Conservation (phyloP, 495 filamentous ascomycete genomes). For the Saxispiralis lemnorum region DNA sequence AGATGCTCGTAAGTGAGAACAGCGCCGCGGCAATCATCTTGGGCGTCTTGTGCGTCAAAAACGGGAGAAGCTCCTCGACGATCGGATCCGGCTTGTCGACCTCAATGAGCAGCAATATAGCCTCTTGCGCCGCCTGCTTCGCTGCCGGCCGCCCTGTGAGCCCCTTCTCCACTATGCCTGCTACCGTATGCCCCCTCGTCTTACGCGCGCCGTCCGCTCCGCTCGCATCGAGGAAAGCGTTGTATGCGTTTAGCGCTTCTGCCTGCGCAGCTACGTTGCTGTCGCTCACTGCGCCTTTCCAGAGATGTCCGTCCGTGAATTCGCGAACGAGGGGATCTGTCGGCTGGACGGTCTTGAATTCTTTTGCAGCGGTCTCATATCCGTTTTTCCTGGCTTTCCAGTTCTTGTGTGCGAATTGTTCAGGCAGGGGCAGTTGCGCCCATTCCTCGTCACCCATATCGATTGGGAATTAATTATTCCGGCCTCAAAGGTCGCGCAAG, state of each 20-base stretch:
- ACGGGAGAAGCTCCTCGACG: conserved; percentile 77
- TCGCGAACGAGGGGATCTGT: conserved; percentile 68
- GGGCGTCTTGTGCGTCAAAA: conserved; percentile 76
- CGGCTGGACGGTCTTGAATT: conserved; percentile 73
- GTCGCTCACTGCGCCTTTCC: conserved; percentile 84
- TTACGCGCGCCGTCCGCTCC: conserved; percentile 25
- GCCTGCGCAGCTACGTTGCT: conserved; percentile 96
- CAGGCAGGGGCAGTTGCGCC: conserved; percentile 58
- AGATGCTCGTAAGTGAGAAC: conserved; percentile 61
- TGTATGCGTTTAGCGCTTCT: conserved; percentile 49
- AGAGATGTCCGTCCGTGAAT: conserved; percentile 69
- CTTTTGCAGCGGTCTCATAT: conserved; percentile 79
- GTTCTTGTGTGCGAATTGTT: conserved; percentile 79
- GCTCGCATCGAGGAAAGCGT: conserved; percentile 15
- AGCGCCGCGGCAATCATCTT: conserved; percentile 83
- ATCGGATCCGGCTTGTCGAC: conserved; percentile 71
- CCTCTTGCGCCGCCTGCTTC: conserved; percentile 74
- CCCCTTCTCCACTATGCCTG: conserved; percentile 77
- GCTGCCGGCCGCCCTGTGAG: conserved; percentile 71
- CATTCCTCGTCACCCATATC: conserved; percentile 64
- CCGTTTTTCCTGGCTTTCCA: conserved; percentile 96
- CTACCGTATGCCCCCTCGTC: conserved; percentile 56
- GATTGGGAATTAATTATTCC: too few species aligned
- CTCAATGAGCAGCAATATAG: conserved; percentile 75
- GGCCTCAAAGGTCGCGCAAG: too few species aligned